Evolutionary conservation across 805 yeast species (phyloP).

Genomic region (Saccharomycopsis capsularis): DNA sequence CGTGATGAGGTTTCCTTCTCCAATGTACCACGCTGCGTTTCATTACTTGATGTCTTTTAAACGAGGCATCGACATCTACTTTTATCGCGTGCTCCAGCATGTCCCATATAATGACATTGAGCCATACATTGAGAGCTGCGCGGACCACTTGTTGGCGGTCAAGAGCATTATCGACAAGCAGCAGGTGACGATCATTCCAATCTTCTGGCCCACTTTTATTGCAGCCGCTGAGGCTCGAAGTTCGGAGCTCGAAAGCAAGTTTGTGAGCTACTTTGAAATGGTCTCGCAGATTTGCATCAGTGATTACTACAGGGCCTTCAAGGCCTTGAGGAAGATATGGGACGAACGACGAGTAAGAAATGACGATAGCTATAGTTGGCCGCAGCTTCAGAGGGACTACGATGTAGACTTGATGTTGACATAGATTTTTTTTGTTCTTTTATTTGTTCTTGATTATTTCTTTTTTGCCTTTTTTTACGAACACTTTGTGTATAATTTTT

Average conservation of each 20-base stretch:
- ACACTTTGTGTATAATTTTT: not conserved
- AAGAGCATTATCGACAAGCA: conserved; percentile 45
- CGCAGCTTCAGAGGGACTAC: conserved; percentile 16
- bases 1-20: conserved; percentile 21
- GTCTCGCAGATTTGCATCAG: conserved; percentile 28
- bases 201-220: conserved; percentile 85
- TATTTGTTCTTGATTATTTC: not conserved
- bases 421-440: not conserved
- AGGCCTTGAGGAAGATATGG: conserved; percentile 15
- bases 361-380: conserved; percentile 12
- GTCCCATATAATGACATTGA: conserved; percentile 48
- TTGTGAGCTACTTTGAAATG: conserved; percentile 48
- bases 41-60: conserved; percentile 79
- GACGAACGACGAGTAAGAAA: conserved; percentile 2
- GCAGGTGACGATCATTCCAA: conserved; percentile 58
- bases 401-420: conserved; percentile 17
- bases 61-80: conserved; percentile 64
- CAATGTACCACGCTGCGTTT: conserved; percentile 58
- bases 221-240: conserved; percentile 66
- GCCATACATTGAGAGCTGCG: conserved; percentile 50
- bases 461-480: not conserved
- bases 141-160: conserved; percentile 57
- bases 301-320: conserved; percentile 3
- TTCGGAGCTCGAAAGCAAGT: conserved; percentile 51
- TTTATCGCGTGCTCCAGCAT: conserved; percentile 31